These are phyloP conservation scores for Ziziphus jujuba DNA, from an alignment of 306 rosid genomes.

Conservation along the genomic window DNA sequence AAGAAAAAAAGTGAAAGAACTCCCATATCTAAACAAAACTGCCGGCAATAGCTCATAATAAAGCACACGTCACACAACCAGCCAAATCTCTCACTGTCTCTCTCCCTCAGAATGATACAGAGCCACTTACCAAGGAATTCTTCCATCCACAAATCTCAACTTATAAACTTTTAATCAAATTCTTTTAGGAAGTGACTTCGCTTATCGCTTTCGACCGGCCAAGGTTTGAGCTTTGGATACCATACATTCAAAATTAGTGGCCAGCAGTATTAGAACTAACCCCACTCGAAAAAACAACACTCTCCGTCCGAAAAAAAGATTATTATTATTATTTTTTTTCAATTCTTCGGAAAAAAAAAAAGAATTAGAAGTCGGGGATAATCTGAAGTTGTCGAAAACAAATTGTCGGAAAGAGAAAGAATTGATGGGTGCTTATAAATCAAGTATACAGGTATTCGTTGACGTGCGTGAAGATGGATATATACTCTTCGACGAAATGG, in stretches of 20 bases:
- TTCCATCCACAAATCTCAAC: conserved; percentile 33
- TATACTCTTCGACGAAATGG: conserved; percentile 15
- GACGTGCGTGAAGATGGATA: neutral
- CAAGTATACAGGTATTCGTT: no score
- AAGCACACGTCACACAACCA: conserved; percentile 32
- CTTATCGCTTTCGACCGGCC: conserved; percentile 36
- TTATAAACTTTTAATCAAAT: conserved; percentile 22
- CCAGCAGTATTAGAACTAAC: conserved; percentile 5
- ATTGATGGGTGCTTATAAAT: neutral
- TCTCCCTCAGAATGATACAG: conserved; percentile 22
- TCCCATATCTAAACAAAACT: conserved; percentile 9
- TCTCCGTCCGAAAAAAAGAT: neutral
- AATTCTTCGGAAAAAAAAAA: no score
- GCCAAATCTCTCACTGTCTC: conserved; percentile 24
- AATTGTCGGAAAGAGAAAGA: neutral
- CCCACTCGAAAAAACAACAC: neutral
- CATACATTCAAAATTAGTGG: conserved; percentile 15
- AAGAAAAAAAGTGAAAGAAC: neutral
- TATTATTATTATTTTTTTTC: neutral
- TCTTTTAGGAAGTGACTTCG: conserved; percentile 24
- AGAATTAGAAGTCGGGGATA: neutral
- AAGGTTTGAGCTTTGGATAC: conserved; percentile 19
- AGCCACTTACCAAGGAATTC: conserved; percentile 35
- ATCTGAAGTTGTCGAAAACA: neutral
- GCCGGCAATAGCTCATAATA: conserved; percentile 22